Percentiles rank a stretch among this genome's conserved stretches.
phyloP scores from a whole-genome alignment of 768 basidiomycete species.

The Lentinula detonsa region DNA sequence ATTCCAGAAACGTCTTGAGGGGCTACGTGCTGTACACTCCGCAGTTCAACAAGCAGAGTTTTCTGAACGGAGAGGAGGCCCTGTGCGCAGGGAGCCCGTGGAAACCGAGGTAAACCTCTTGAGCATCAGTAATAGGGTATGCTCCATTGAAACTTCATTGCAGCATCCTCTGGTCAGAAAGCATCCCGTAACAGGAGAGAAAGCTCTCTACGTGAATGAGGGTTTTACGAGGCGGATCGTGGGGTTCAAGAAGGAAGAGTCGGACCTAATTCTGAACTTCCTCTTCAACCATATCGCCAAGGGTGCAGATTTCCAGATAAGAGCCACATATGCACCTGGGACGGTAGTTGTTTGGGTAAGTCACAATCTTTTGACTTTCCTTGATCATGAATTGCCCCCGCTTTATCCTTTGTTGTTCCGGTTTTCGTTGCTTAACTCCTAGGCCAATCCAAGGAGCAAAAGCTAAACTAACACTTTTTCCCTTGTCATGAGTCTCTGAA shows the following conservation, averaged over 20 bases:
- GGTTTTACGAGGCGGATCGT: constrained; percentile 51
- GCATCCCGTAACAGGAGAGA: constrained; percentile 60
- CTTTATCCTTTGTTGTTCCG: neutral
- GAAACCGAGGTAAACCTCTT: constrained; percentile 31
- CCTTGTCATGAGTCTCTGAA: neutral
- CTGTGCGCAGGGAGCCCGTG: constrained; percentile 44
- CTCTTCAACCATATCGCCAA: constrained; percentile 47
- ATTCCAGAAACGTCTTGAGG: constrained; percentile 53
- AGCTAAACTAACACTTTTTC: neutral
- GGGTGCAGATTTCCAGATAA: constrained; percentile 44
- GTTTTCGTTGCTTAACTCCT: neutral
- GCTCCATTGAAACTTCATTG: neutral
- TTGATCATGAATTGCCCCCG: neutral
- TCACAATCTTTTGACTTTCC: constrained; percentile 5
- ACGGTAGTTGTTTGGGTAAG: constrained; percentile 54
- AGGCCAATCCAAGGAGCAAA: neutral
- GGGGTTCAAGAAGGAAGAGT: constrained; percentile 49
- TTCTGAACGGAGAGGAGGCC: constrained; percentile 34
- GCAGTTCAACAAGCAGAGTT: constrained; percentile 47
- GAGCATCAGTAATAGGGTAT: neutral
- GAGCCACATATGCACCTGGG: constrained; percentile 44
- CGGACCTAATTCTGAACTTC: constrained; percentile 49
- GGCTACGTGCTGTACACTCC: constrained; percentile 50
- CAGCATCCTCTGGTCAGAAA: constrained; percentile 51
- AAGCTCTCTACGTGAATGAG: constrained; percentile 53